A percentile compares a stretch with the other conserved stretches of the same genome.
Evolutionary conservation across 805 yeast species (phyloP).

Genomic region (Saccharomycopsis fermentans): DNA sequence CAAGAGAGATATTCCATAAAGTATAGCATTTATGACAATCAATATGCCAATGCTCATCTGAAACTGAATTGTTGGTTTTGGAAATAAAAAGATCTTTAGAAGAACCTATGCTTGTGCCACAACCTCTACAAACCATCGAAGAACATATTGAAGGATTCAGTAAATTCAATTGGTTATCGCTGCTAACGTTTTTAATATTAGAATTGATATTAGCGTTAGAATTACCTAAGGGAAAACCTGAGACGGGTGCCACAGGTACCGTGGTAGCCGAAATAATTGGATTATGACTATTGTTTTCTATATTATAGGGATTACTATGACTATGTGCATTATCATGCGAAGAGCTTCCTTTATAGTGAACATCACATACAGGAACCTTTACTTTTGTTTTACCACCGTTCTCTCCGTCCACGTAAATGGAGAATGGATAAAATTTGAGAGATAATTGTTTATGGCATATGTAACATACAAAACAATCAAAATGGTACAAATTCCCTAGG

Average conservation of each 20-base stretch:
- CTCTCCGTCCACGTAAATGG: slow-evolving; percentile 21
- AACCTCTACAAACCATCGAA: slow-evolving; percentile 90
- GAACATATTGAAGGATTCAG: slow-evolving; percentile 81
- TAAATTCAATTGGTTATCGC: slow-evolving; percentile 86
- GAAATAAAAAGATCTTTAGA: not conserved
- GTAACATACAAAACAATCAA: slow-evolving; percentile 76
- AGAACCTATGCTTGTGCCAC: slow-evolving; percentile 61
- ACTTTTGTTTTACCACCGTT: slow-evolving; percentile 26
- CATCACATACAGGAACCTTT: slow-evolving; percentile 71
- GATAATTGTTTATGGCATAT: slow-evolving; percentile 80
- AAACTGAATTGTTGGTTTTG: slow-evolving; percentile 70
- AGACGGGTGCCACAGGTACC: slow-evolving; percentile 87
- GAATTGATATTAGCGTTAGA: slow-evolving; percentile 87
- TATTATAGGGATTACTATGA: not conserved
- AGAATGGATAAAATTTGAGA: slow-evolving; percentile 80
- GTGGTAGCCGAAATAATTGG: slow-evolving; percentile 48
- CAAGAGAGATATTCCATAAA: slow-evolving; percentile 76
- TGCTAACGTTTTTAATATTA: slow-evolving; percentile 76
- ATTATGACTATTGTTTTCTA: not conserved
- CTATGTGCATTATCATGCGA: slow-evolving; percentile 26
- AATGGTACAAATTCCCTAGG: slow-evolving; percentile 66
- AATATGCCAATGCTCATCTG: slow-evolving; percentile 96
- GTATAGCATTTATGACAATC: slow-evolving; percentile 97
- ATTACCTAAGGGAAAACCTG: slow-evolving; percentile 89
- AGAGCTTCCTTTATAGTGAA: slow-evolving; percentile 73